phyloP scores from a whole-genome alignment of 345 rosid genomes.

The Pugionium dolabratum region DNA sequence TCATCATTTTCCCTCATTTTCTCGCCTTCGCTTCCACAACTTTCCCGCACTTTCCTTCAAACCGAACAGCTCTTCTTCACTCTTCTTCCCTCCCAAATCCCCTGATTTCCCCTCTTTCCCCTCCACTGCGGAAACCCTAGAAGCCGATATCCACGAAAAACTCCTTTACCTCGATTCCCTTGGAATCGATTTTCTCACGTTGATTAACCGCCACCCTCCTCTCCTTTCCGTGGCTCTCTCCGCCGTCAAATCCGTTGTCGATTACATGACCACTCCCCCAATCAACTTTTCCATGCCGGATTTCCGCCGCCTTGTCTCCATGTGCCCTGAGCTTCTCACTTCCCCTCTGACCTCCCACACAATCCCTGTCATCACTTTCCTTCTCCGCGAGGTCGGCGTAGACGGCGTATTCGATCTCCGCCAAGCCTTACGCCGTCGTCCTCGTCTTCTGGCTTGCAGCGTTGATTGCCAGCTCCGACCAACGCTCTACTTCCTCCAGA shows the following conservation, averaged over 20 bases:
- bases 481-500: conserved; percentile 73
- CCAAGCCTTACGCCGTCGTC: conserved; percentile 69
- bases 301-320: conserved; percentile 64
- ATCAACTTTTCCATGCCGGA: conserved; percentile 58
- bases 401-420: conserved; percentile 49
- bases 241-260: conserved; percentile 62
- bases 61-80: conserved; percentile 42
- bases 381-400: conserved; percentile 79
- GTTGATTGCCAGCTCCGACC: conserved; percentile 68
- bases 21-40: background rate
- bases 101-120: conserved; percentile 32
- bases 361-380: conserved; percentile 78
- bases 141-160: conserved; percentile 61
- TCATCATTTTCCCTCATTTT: conserved; percentile 42
- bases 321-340: conserved; percentile 75
- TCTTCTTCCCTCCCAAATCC: conserved; percentile 46
- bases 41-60: conserved; percentile 43
- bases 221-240: conserved; percentile 53
- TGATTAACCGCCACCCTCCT: conserved; percentile 55
- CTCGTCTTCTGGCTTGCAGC: conserved; percentile 69
- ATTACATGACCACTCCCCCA: conserved; percentile 52
- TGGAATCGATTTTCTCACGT: conserved; percentile 70
- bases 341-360: conserved; percentile 40
- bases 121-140: conserved; percentile 30
- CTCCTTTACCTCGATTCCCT: conserved; percentile 76